Conservation (phyloP, 495 filamentous ascomycete genomes). For the Penicillium cataractarum region DNA sequence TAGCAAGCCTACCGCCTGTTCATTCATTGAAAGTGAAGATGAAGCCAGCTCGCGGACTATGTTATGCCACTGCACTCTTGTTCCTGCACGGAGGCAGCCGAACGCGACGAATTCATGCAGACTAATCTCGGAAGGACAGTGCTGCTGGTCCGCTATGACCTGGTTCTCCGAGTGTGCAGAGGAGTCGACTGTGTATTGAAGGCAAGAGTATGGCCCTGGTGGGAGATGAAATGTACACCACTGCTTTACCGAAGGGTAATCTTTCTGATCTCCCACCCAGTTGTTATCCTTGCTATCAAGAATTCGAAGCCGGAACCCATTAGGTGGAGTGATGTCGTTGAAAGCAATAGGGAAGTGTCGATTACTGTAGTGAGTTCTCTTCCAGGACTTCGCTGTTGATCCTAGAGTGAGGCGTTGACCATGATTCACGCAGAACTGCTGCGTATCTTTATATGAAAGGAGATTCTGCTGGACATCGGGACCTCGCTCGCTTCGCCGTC, state of each 20-base stretch:
- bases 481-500: constrained; percentile 22
- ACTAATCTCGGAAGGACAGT: constrained; percentile 41
- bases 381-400: constrained; percentile 48
- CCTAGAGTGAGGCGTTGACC: constrained; percentile 30
- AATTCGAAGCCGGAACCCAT: constrained; percentile 20
- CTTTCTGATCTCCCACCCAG: constrained; percentile 18
- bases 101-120: constrained; percentile 56
- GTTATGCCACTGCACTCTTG: constrained; percentile 54
- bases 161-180: constrained; percentile 29
- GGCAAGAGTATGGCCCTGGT: constrained; percentile 10
- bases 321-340: constrained; percentile 18
- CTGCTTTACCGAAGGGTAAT: constrained; percentile 14
- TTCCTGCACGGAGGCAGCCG: constrained; percentile 47
- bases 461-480: constrained; percentile 13
- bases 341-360: constrained; percentile 30
- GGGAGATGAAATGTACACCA: constrained; percentile 17
- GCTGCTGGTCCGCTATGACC: constrained; percentile 47
- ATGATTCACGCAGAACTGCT: constrained; percentile 3
- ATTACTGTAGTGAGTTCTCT: constrained; percentile 38
- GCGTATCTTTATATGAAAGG: constrained; percentile 13
- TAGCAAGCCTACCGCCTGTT: constrained; percentile 5
- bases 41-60: constrained; percentile 5
- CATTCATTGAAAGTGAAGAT: constrained; percentile 7
- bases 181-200: constrained; percentile 21
- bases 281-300: constrained; percentile 18